Evolutionary conservation across 1,284 basidiomycete species (phyloP), one percentile per base, ranked within the genome.

Genomic region (Tilletiaria anomala): DNA sequence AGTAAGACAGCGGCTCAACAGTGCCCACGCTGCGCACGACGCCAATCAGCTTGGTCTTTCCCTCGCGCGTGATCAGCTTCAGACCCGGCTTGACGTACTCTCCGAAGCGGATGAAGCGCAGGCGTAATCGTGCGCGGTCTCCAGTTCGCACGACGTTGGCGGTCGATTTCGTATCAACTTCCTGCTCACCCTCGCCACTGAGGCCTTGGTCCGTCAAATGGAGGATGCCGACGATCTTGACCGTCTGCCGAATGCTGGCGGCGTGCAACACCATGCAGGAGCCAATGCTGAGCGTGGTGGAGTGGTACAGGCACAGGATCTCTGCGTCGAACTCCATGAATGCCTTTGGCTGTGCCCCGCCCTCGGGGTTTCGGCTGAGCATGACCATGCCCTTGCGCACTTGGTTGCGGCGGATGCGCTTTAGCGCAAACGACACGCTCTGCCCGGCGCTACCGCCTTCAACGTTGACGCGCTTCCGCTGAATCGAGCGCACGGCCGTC

Each of bases 361-460:
- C 14, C 29, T 19, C 24, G 18, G 17, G 33, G 26, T 29, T 47
- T 17, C 50, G 40, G 8, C 50, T 44, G 62, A 67, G 73, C 77
- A 79, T 82, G 77, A 73, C 69, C 58, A 54, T 58, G 35, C 87
- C 89, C 70, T 96, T 97, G 44, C 93, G 74, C 6, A 96, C 80
- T 35, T 80, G 78, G 5, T 78, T 75, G 40, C 85, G 72, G 39
- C 82, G 76, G 47, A 93, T 79, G 39, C 86, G 76, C 72, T 97
- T 99, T 19, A 99, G 70, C 4, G 89, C 93, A 43, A 94, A 74
- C 18, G 85, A 85, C 6, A 96, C 88, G 43, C 83, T 86, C 69
- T 99, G 91, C 1, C 91, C 91, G 0, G 91, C 93, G 53, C 88
- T 85, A 0, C 85, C 91, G 8, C 75, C 75, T 19, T 75, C 75